Evolutionary conservation across 2,329 filamentous ascomycete species (phyloP).

Genomic region (Fusarium sp.): DNA sequence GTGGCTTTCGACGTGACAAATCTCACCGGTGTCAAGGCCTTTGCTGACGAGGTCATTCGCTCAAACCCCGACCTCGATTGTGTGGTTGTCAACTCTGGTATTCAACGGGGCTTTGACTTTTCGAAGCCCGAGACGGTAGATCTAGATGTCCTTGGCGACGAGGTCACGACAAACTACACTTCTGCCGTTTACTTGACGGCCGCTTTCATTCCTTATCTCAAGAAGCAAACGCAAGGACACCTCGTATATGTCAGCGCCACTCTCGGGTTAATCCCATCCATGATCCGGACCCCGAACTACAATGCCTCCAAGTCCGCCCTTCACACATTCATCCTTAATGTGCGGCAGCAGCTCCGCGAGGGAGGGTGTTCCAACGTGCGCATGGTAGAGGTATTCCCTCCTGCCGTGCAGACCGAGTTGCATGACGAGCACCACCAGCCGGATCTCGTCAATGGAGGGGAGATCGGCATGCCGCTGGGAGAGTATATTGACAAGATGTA

Average conservation of each 20-base stretch:
- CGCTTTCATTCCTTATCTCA: conserved; percentile 45
- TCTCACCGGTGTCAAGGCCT: conserved; percentile 47
- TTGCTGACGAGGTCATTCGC: conserved; percentile 29
- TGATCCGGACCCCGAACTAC: conserved; percentile 45
- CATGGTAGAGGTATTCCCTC: conserved; percentile 47
- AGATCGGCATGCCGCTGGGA: conserved; percentile 53
- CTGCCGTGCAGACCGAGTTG: conserved; percentile 47
- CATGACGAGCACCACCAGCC: conserved; percentile 45
- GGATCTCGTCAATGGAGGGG: conserved; percentile 41
- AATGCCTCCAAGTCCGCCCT: conserved; percentile 46
- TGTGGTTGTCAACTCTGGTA: conserved; percentile 68
- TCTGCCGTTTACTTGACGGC: conserved; percentile 44
- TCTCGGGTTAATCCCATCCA: conserved; percentile 34
- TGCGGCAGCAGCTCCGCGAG: conserved; percentile 38
- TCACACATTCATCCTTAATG: conserved; percentile 42
- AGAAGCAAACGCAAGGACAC: conserved; percentile 23
- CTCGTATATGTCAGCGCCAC: conserved; percentile 44
- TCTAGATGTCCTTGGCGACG: conserved; percentile 44
- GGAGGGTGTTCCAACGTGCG: conserved; percentile 20
- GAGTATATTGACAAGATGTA: conserved; percentile 57
- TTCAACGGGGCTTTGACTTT: conserved; percentile 59
- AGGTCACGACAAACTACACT: conserved; percentile 46
- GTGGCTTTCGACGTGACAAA: conserved; percentile 60
- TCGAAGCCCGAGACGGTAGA: conserved; percentile 41
- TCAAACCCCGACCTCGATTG: conserved; percentile 52